Base-by-base conservation (phyloP, 768 basidiomycete genomes). In the Lentinula guzmanii region DNA sequence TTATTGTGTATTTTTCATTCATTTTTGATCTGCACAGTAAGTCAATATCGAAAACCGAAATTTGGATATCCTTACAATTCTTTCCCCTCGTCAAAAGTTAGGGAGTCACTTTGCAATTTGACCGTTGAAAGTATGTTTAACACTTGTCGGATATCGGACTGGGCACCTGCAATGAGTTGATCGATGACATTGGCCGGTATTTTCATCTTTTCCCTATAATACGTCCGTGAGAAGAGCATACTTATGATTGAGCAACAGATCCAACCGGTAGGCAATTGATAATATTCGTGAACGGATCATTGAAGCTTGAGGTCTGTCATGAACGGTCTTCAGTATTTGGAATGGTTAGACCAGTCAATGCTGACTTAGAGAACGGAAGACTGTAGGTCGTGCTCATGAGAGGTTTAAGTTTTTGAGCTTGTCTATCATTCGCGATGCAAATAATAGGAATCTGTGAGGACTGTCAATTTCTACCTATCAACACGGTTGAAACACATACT, bases 111-210 rank as follows among this genome's bases (percentile, higher is more conserved):
- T 8, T 89, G 90, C n/a, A 98, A 74, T 68, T 89, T 94, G 92
- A 94, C 98, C 0, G 96, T 98, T 4, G 97, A 96, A 11, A 99
- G 78, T 94, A 99, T 98, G 71, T 98, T 98, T 62, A 99, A 75
- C 18, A 98, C 93, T 71, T 96, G 96, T 3, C 97, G 90, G 61
- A 99, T 96, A 73, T 99, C 97, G 1, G 95, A 96, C 67, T 97
- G 92, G 2, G 94, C 82, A 4, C 96, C 91, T 1, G 77, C 73
- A 61, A 98, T 84, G 35, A 99, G 88, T 71, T 97, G 92, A 69
- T 99, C 97, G 37, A 98, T 74, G 45, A 95, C 96, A 61, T 92
- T 92, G 0, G 87, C 85, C 0, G 92, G 90, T n/a, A 98, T 77
- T 72, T 92, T 90, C 85, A 99, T 83, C 66, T 92, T 91, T 73